Conservation (phyloP, 306 rosid genomes). For the Citrullus colocynthis region DNA sequence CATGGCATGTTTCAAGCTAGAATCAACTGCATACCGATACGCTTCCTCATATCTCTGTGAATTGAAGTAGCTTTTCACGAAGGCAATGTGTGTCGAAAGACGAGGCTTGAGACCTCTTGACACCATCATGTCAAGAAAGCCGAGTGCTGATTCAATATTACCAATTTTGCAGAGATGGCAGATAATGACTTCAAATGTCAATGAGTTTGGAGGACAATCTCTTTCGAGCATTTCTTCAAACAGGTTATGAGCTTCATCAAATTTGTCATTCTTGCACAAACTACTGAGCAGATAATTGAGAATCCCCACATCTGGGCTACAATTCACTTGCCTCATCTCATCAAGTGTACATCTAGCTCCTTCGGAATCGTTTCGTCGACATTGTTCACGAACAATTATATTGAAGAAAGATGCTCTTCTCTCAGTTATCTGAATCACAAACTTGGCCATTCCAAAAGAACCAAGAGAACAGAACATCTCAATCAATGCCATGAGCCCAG, state of each 20-base stretch:
- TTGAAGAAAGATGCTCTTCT: constrained; percentile 28
- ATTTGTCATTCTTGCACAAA: constrained; percentile 33
- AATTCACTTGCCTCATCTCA: constrained; percentile 42
- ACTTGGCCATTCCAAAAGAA: constrained; percentile 30
- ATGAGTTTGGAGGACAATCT: constrained; percentile 26
- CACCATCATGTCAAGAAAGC: constrained; percentile 42
- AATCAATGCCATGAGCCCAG: constrained; percentile 49
- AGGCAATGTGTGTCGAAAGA: constrained; percentile 37
- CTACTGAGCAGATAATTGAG: constrained; percentile 41
- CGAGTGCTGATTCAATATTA: constrained; percentile 26
- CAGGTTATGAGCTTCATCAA: constrained; percentile 26
- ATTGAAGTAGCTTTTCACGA: constrained; percentile 49
- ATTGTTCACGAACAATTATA: constrained; percentile 33
- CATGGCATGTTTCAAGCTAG: constrained; percentile 18
- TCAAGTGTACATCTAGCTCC: constrained; percentile 31
- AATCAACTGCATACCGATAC: constrained; percentile 31
- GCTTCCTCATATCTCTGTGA: constrained; percentile 43
- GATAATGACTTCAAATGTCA: constrained; percentile 42
- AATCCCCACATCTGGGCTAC: constrained; percentile 19
- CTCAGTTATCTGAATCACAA: constrained; percentile 33
- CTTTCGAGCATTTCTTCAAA: constrained; percentile 32
- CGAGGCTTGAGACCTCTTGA: constrained; percentile 46
- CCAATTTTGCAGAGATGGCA: constrained; percentile 22
- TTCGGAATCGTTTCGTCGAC: constrained; percentile 34
- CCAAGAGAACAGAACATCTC: constrained; percentile 36